Conservation (phyloP, 2,329 filamentous ascomycete genomes). For the Aplosporella prunicola region DNA sequence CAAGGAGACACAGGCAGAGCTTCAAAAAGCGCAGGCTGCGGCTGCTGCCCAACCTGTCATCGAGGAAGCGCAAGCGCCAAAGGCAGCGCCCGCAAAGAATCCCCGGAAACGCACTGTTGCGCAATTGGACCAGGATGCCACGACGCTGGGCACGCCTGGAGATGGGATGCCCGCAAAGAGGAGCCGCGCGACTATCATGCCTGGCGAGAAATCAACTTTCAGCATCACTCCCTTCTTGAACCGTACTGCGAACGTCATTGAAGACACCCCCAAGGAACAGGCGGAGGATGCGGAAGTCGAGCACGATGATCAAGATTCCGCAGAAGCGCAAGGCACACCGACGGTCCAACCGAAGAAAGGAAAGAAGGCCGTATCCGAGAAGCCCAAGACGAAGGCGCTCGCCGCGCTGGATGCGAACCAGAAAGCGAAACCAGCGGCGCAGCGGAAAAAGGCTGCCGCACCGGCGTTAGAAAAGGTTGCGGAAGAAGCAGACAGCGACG, state of each 20-base stretch:
- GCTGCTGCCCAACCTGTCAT: conserved; percentile 22
- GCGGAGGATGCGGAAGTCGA: conserved; percentile 15
- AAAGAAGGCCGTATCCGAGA: conserved; percentile 20
- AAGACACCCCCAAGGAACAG: conserved; percentile 33
- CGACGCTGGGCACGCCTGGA: conserved; percentile 40
- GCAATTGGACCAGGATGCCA: conserved; percentile 38
- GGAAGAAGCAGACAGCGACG: conserved; percentile 31
- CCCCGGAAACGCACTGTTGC: conserved; percentile 33
- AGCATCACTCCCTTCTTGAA: conserved; percentile 93
- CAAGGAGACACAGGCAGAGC: conserved; percentile 51
- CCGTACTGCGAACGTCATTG: conserved; percentile 53
- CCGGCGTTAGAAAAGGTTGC: conserved; percentile 35
- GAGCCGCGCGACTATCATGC: conserved; percentile 43
- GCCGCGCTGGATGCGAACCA: conserved; percentile 37
- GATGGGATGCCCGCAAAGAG: conserved; percentile 39
- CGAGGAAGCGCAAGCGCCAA: conserved; percentile 22
- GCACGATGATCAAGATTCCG: conserved; percentile 19
- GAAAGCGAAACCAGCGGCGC: conserved; percentile 25
- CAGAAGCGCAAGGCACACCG: conserved; percentile 21
- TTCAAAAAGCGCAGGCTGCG: conserved; percentile 35
- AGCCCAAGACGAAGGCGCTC: conserved; percentile 35
- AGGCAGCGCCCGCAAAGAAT: conserved; percentile 27
- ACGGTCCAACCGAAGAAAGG: conserved; percentile 22
- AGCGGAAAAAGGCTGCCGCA: conserved; percentile 28
- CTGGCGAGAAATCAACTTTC: conserved; percentile 83